These are phyloP conservation scores for Atalantia buxifolia DNA, from an alignment of 345 rosid species.

Conservation along the genomic window DNA sequence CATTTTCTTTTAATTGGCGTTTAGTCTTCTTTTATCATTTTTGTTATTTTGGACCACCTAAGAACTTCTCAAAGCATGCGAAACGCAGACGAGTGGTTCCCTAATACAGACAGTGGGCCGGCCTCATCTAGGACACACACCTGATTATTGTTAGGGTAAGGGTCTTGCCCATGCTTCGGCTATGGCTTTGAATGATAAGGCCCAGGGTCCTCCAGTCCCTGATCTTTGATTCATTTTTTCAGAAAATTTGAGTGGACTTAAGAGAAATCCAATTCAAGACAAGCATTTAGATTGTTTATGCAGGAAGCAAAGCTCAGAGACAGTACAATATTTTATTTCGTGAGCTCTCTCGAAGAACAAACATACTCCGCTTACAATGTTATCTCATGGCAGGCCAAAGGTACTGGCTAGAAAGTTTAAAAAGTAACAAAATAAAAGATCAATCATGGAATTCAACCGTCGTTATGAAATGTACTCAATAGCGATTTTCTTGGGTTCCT, in stretches of 20 bases:
- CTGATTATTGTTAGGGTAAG: neutral
- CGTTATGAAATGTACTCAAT: neutral
- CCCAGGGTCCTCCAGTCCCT: neutral
- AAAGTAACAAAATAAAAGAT: neutral
- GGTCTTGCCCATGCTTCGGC: neutral
- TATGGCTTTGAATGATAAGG: neutral
- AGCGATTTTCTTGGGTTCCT: slow-evolving; percentile 25
- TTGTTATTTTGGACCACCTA: neutral
- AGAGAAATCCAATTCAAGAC: neutral
- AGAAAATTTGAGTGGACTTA: too few relatives aligned
- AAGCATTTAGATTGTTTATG: slow-evolving; percentile 1
- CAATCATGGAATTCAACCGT: neutral
- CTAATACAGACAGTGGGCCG: neutral
- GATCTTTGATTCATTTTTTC: too few relatives aligned
- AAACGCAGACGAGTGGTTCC: neutral
- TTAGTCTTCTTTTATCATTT: too few relatives aligned
- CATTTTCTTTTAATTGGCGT: too few relatives aligned
- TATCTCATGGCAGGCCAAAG: neutral
- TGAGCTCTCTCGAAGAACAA: neutral
- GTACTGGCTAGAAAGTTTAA: neutral
- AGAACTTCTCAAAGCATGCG: neutral
- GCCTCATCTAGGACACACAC: neutral
- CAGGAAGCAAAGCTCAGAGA: slow-evolving; percentile 1
- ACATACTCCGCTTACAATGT: neutral
- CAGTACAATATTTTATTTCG: neutral